Percentiles rank a stretch among this genome's conserved stretches.
phyloP scores from a whole-genome alignment of 768 basidiomycete genomes.

The Russula dissimulans region DNA sequence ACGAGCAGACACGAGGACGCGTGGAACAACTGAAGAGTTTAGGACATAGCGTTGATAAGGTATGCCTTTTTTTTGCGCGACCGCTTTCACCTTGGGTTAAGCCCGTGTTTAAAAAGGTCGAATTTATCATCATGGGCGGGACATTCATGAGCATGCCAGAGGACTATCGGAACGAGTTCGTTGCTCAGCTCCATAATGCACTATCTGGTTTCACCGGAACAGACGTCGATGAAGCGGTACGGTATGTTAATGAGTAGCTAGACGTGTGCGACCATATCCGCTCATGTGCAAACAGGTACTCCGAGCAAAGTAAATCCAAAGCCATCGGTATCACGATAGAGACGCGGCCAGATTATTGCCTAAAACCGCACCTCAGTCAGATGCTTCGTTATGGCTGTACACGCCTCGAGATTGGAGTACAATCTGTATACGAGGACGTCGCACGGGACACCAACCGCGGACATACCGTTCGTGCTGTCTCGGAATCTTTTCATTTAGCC shows the following conservation, averaged over 20 bases:
- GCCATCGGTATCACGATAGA: slow-evolving; percentile 99
- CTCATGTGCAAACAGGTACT: slow-evolving; percentile 48
- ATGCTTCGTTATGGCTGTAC: slow-evolving; percentile 99
- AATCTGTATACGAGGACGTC: slow-evolving; percentile 98
- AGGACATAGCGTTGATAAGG: slow-evolving; percentile 98
- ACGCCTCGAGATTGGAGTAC: slow-evolving; percentile 95
- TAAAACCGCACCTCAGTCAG: slow-evolving; percentile 93
- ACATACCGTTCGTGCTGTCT: slow-evolving; percentile 94
- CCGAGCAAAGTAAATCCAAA: slow-evolving; percentile 95
- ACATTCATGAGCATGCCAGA: slow-evolving; percentile 99
- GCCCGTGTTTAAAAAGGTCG: slow-evolving; percentile 37
- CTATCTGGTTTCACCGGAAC: slow-evolving; percentile 89
- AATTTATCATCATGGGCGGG: slow-evolving; percentile 95
- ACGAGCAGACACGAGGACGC: slow-evolving; percentile 91
- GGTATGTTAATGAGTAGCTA: slow-evolving; percentile 32
- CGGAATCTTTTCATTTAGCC: slow-evolving; percentile 93
- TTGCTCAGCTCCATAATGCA: slow-evolving; percentile 95
- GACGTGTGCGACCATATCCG: neutral
- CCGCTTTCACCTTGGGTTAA: neutral
- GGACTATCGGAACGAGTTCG: slow-evolving; percentile 86
- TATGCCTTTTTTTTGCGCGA: slow-evolving; percentile 24
- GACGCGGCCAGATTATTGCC: slow-evolving; percentile 95
- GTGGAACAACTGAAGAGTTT: slow-evolving; percentile 92
- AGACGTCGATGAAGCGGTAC: slow-evolving; percentile 93
- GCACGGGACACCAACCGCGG: slow-evolving; percentile 98